Base-by-base conservation (phyloP, 331 rosid species). In the Cydonia oblonga region DNA sequence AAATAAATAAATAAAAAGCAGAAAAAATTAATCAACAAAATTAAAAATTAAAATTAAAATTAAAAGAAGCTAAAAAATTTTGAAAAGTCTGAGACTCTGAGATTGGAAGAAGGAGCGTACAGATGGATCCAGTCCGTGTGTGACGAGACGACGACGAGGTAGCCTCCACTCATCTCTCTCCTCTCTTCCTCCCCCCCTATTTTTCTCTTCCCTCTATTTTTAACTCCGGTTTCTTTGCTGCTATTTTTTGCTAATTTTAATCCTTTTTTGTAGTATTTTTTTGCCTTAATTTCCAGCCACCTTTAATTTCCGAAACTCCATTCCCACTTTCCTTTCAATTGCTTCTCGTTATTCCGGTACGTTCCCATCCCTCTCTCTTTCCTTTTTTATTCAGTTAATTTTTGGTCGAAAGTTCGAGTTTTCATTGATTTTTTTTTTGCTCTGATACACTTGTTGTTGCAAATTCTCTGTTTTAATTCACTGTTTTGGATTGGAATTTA, bases 41-140 rank as follows among this genome's bases (percentile, higher is more conserved):
- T n/a, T n/a, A n/a, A n/a, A n/a, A n/a, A 9, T 0, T 35, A 35
- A 35, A 35, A 35, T 35, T 35, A 12, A 35, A 35, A 35, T 9
- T 24, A 23, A 1, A 22, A 32, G 1, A 8, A 7, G 0, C 15
- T 1, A 32, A 69, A 42, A 24, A 8, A 3, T 35, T 30, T 35
- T 30, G 75, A 53, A 13, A 38, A 7, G 5, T 51, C 9, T 35
- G 57, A 42, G 35, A 68, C 5, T 51, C 9, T 35, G 57, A 42
- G 35, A 68, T 13, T 19, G 22, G 52, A 19, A 66, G 61, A 71
- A 73, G 66, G 51, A 82, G 67, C 62, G 68, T 60, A 76, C 33
- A 80, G 87, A 81, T 85, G 90, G 96, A 85, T 83, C 86, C 64
- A 35, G 80, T 70, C 79, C 65, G 78, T 77, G 81, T 13, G 83